Conservation (phyloP, 306 rosid genomes). For the Dalbergia oliveri region DNA sequence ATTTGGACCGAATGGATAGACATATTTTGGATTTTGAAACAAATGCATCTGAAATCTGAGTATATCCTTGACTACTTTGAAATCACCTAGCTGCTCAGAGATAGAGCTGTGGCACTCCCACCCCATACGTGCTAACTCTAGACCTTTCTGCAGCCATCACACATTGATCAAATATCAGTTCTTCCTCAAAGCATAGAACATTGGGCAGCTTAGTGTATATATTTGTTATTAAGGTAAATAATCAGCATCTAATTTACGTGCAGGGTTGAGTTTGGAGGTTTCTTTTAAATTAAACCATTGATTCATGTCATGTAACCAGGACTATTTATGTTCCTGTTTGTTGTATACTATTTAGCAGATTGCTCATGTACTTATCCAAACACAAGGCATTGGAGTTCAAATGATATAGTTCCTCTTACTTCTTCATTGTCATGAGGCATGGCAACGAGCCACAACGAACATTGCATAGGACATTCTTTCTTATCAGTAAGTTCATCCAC, state of each 20-base stretch:
- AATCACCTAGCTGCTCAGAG: background rate
- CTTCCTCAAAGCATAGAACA: background rate
- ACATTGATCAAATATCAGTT: slow-evolving; percentile 4
- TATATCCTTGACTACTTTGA: slow-evolving; percentile 31
- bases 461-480: background rate
- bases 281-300: slow-evolving; percentile 36
- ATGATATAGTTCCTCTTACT: background rate
- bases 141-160: slow-evolving; percentile 27
- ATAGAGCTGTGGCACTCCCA: slow-evolving; percentile 4
- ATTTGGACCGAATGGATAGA: slow-evolving; percentile 42
- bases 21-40: slow-evolving; percentile 45
- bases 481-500: background rate
- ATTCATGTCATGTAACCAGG: slow-evolving; percentile 28
- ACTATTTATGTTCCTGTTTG: slow-evolving; percentile 35
- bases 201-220: slow-evolving; percentile 33
- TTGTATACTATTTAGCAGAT: slow-evolving; percentile 41
- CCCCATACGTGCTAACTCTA: background rate
- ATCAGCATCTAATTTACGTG: slow-evolving; percentile 4
- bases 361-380: slow-evolving; percentile 31
- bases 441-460: background rate
- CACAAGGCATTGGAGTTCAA: background rate
- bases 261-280: slow-evolving; percentile 38
- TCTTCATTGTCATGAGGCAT: background rate
- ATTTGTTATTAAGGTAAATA: slow-evolving; percentile 1
- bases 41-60: slow-evolving; percentile 49